Evolutionary conservation across 1,139 yeast genomes (phyloP).

Genomic region (Ogataea hybrid): DNA sequence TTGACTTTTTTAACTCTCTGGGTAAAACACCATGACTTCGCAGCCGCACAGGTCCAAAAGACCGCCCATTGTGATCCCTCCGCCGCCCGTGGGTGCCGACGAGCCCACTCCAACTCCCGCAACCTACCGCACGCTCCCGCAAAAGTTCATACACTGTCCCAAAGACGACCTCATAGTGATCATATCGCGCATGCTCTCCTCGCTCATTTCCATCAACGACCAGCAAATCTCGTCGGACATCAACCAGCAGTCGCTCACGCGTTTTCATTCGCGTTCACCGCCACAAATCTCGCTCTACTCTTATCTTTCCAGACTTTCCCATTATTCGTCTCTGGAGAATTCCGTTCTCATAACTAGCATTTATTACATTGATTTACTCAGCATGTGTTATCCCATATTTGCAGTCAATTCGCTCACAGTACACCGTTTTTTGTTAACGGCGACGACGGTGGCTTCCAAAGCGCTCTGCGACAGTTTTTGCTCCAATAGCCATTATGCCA

Average conservation of each 20-base stretch:
- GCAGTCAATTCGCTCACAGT: constrained; percentile 89
- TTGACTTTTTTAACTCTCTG: not conserved
- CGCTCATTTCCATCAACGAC: constrained; percentile 34
- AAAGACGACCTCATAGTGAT: constrained; percentile 66
- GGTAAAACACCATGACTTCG: constrained; percentile 2
- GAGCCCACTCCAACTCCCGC: not conserved
- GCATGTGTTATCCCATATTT: constrained; percentile 76
- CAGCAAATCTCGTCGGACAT: constrained; percentile 23
- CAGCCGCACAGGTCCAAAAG: constrained; percentile 4
- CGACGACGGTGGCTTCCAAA: constrained; percentile 88
- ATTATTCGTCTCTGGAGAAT: constrained; percentile 82
- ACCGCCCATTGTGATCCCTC: constrained; percentile 11
- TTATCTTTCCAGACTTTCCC: constrained; percentile 72
- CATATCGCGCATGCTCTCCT: constrained; percentile 74
- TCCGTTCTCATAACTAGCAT: constrained; percentile 78
- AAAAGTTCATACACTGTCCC: constrained; percentile 63
- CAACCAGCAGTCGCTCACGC: constrained; percentile 50
- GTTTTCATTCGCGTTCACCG: constrained; percentile 92
- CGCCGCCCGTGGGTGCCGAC: constrained; percentile 5
- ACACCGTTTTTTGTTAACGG: constrained; percentile 85
- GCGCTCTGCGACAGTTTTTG: constrained; percentile 94
- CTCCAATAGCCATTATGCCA: constrained; percentile 90
- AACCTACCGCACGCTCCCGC: constrained; percentile 41
- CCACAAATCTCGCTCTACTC: constrained; percentile 82
- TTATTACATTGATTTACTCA: constrained; percentile 82